These are phyloP conservation scores for Pseudozyma thailandica DNA, from an alignment of 1,284 basidiomycete species.

Conservation along the genomic window DNA sequence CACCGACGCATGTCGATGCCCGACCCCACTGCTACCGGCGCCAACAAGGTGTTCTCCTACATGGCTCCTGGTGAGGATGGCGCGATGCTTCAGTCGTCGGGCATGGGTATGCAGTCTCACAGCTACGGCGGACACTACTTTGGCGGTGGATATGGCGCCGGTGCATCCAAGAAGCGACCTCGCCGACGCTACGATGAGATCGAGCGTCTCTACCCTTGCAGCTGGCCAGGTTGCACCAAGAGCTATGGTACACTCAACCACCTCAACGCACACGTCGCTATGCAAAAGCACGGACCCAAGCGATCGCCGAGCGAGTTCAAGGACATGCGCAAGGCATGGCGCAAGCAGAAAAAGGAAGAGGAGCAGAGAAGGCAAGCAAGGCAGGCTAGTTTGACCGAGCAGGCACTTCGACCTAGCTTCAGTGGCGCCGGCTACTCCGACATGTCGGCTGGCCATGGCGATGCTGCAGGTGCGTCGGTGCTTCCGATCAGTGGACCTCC, in stretches of 20 bases:
- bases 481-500: slow-evolving; percentile 28
- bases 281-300: slow-evolving; percentile 89
- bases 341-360: slow-evolving; percentile 87
- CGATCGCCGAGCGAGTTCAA: slow-evolving; percentile 92
- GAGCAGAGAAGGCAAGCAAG: slow-evolving; percentile 57
- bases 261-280: slow-evolving; percentile 88
- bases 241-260: slow-evolving; percentile 88
- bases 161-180: slow-evolving; percentile 56
- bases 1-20: slow-evolving; percentile 48
- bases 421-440: slow-evolving; percentile 12
- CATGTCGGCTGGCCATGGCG: slow-evolving; percentile 2
- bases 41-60: slow-evolving; percentile 54
- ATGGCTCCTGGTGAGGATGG: slow-evolving; percentile 43
- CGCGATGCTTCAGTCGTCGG: slow-evolving; percentile 12
- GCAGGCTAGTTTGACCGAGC: slow-evolving; percentile 21
- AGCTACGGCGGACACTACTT: slow-evolving; percentile 39
- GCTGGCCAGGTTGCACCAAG: slow-evolving; percentile 83
- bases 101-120: slow-evolving; percentile 15
- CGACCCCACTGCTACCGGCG: slow-evolving; percentile 12
- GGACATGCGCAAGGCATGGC: slow-evolving; percentile 94
- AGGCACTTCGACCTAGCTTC: slow-evolving; percentile 18
- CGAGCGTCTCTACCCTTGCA: slow-evolving; percentile 86
- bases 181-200: slow-evolving; percentile 71
- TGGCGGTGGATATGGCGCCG: slow-evolving; percentile 24
- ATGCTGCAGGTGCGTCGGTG: slow-evolving; percentile 7